Evolutionary conservation across 345 rosid genomes (phyloP), one percentile per base, ranked within the genome.

Genomic region (Gossypium ekmanianum): DNA sequence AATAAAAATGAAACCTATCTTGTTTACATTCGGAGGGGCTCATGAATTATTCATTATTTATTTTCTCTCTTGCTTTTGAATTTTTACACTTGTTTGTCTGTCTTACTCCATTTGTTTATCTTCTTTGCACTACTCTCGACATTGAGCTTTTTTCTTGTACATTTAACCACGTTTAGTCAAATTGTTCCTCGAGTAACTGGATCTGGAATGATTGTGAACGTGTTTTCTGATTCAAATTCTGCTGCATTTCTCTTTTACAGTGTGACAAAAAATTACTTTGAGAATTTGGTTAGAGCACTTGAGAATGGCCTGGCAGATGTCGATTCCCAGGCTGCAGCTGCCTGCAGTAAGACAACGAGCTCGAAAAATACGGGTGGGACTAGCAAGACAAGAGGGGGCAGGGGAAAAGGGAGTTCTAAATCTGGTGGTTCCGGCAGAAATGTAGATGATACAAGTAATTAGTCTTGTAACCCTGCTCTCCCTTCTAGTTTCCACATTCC

Each of bases 271-370:
- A 95, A 87, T 81, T 95, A 91, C 82, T 95, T 95, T 11, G 99
- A 95, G 89, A 95, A 95, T 85, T 81, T 95, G 72, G 99, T 95
- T 73, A 87, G 89, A 81, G 97, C 97, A 9, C 84, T 95, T 51
- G 98, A 93, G 87, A 95, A 89, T 54, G 98, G 98, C 47, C 92
- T 95, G 18, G 85, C 85, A 76, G 99, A 93, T 83, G 97, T 95
- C 58, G 91, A 95, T 78, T 83, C 94, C 11, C 89, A 74, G 14
- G 65, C 52, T 16, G 57, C 52, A 5, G 57, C 57, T 3, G 54
- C 39, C 85, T 24, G 87, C 85, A 89, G 97, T 83, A 81, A 76
- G 80, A 72, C 89, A 4, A 48, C 68, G 18, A 84, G 79, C 85
- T 86, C 97, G 57, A 93, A 88, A 52, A 82, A 74, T 78, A 69